Evolutionary conservation across 2,329 filamentous ascomycete species (phyloP), one percentile per base, ranked within the genome.

Genomic region (Macroventuria anomochaeta): DNA sequence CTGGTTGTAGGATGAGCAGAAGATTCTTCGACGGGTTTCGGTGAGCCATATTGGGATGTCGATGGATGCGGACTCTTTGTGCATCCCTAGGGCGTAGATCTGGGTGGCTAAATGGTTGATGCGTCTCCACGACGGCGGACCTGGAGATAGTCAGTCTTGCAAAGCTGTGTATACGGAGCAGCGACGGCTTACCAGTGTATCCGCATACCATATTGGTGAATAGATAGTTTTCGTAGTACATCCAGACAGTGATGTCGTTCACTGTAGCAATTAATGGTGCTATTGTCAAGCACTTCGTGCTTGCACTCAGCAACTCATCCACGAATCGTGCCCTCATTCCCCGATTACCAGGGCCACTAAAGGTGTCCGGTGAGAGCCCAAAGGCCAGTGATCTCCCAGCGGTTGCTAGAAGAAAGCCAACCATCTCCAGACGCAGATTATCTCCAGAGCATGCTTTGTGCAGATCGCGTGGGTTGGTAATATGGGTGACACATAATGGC

Each of bases 241-340:
- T 65, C 71, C 70, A 74, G 0, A 69, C 53, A 2, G 61, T 66
- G 17, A 78, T 44, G 38, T 78, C 76, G 40, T 78, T 78, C 2
- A 72, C 65, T 2, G 74, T 70, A 4, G 70, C 72, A 12, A 78
- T 62, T 34, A 74, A 61, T 4, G 67, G 74, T 49, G 73, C 76
- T 7, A 77, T 63, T 2, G 75, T 65, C 2, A 76, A 56, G 21
- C 70, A 75, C 7, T 64, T 69, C 6, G 76, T 74, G 43, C 75
- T 75, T 8, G 73, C 61, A 12, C 68, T 62, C 15, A 74, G 59
- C 23, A 74, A 42, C 43, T 74, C 68, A 28, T 74, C 65, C 1
- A 65, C 55, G 17, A 73, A 62, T 8, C 61, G 60, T 18, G 61
- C 53, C 43, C 60, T 64, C 46, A 61, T 20, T 1, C 40, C 59